phyloP scores from a whole-genome alignment of 768 basidiomycete genomes.

The Symmetrospora coprosmae region DNA sequence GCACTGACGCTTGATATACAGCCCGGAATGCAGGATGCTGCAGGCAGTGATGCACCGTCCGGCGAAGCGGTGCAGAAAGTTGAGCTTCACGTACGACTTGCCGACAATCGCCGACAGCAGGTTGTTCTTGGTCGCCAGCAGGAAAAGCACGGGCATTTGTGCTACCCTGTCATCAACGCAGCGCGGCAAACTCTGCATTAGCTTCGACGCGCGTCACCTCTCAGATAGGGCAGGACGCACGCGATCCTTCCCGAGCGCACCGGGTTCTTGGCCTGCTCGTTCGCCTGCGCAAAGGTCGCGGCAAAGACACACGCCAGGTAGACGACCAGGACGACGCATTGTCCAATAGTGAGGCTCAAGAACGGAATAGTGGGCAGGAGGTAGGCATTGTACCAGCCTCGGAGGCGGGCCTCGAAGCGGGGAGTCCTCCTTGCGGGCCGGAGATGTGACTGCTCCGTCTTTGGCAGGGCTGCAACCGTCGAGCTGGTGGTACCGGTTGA shows the following conservation, averaged over 20 bases:
- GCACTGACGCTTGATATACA: constrained; percentile 44
- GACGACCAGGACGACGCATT: constrained; percentile 37
- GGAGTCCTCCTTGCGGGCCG: too few relatives aligned
- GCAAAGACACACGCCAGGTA: constrained; percentile 44
- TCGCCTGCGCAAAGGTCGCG: constrained; percentile 45
- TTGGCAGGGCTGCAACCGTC: too few relatives aligned
- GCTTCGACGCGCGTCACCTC: too few relatives aligned
- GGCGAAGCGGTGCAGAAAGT: constrained; percentile 58
- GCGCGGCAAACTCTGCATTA: too few relatives aligned
- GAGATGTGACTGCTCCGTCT: too few relatives aligned
- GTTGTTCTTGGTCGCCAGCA: constrained; percentile 58
- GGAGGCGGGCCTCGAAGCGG: too few relatives aligned
- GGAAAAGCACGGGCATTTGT: constrained; percentile 54
- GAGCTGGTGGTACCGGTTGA: too few relatives aligned
- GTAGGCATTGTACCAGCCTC: constrained; percentile 23
- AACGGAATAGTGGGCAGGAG: constrained; percentile 23
- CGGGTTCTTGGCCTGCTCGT: constrained; percentile 43
- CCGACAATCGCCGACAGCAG: constrained; percentile 48
- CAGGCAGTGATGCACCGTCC: constrained; percentile 50
- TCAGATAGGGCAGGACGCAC: constrained; percentile 35
- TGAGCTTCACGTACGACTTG: constrained; percentile 58
- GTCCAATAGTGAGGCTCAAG: constrained; percentile 42
- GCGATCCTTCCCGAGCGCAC: constrained; percentile 16
- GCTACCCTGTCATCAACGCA: constrained; percentile 35
- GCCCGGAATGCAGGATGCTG: constrained; percentile 48